Evolutionary conservation across 495 filamentous ascomycete genomes (phyloP).

Genomic region (Hypoxylon trugodes): DNA sequence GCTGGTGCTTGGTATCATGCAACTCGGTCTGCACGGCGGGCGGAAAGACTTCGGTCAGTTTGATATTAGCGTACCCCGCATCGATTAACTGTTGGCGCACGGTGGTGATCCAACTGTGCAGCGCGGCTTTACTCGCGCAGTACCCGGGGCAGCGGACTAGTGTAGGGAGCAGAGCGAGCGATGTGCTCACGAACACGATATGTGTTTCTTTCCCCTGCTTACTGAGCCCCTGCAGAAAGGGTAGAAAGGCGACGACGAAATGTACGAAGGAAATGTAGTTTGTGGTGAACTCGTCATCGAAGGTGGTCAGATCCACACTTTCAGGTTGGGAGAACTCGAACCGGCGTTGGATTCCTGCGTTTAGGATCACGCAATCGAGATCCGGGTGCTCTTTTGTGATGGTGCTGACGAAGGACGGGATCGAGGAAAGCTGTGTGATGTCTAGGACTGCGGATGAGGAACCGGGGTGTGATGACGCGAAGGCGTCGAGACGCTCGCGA

Average conservation of each 20-base stretch:
- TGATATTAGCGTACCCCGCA: constrained; percentile 44
- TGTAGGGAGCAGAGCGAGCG: constrained; percentile 55
- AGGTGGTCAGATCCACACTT: constrained; percentile 58
- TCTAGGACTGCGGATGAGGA: constrained; percentile 62
- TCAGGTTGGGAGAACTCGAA: constrained; percentile 68
- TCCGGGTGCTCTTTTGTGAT: constrained; percentile 64
- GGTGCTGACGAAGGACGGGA: constrained; percentile 60
- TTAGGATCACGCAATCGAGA: constrained; percentile 62
- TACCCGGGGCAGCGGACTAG: constrained; percentile 53
- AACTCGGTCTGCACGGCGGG: constrained; percentile 68
- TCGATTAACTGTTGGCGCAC: constrained; percentile 64
- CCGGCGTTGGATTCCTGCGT: constrained; percentile 60
- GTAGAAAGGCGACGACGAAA: constrained; percentile 65
- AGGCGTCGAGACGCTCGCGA: constrained; percentile 65
- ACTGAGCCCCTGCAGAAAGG: constrained; percentile 57
- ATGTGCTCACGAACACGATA: constrained; percentile 54
- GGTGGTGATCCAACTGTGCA: constrained; percentile 58
- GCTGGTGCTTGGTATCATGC: constrained; percentile 57
- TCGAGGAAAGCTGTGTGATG: constrained; percentile 62
- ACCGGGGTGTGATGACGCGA: constrained; percentile 61
- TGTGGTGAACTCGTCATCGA: constrained; percentile 63
- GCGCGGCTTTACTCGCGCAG: constrained; percentile 61
- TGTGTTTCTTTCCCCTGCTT: constrained; percentile 34
- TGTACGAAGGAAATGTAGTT: constrained; percentile 69
- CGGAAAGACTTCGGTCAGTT: constrained; percentile 67